A percentile compares a stretch with the other conserved stretches of the same genome.
Evolutionary conservation across 495 filamentous ascomycete genomes (phyloP).

Genomic region (Chaetomidium leptoderma): DNA sequence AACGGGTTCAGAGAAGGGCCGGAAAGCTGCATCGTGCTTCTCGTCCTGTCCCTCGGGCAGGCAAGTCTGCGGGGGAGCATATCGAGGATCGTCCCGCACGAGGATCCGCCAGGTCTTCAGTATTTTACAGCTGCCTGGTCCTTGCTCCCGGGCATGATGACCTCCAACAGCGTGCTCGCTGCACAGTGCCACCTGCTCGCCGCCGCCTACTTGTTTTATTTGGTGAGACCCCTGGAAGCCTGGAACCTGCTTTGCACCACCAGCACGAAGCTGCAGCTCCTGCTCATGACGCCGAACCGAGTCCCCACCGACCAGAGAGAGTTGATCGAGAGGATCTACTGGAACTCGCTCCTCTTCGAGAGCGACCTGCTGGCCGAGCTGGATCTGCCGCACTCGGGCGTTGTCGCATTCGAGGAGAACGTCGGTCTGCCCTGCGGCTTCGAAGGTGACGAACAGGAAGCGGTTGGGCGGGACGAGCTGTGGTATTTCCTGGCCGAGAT

Average conservation of each 20-base stretch:
- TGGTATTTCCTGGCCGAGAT: conserved; percentile 86
- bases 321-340: conserved; percentile 71
- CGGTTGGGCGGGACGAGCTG: conserved; percentile 65
- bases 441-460: conserved; percentile 61
- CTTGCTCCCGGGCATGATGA: conserved; percentile 72
- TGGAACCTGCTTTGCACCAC: conserved; percentile 76
- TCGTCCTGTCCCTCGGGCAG: conserved; percentile 72
- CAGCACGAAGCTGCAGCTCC: conserved; percentile 73
- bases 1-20: conserved; percentile 69
- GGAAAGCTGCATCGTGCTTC: conserved; percentile 76
- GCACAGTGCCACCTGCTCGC: conserved; percentile 76
- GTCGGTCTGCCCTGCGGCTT: conserved; percentile 74
- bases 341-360: conserved; percentile 78
- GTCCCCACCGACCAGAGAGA: conserved; percentile 65
- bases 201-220: conserved; percentile 75
- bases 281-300: conserved; percentile 65
- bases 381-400: conserved; percentile 76
- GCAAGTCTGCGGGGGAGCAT: conserved; percentile 69
- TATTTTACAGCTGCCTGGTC: conserved; percentile 79
- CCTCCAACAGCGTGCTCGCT: conserved; percentile 66
- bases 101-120: conserved; percentile 69
- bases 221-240: conserved; percentile 74
- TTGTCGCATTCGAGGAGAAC: conserved; percentile 75
- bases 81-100: conserved; percentile 62
- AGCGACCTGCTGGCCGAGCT: conserved; percentile 76